Evolutionary conservation across 257 asterid species (phyloP).

Genomic region (Pogostemon cablin): DNA sequence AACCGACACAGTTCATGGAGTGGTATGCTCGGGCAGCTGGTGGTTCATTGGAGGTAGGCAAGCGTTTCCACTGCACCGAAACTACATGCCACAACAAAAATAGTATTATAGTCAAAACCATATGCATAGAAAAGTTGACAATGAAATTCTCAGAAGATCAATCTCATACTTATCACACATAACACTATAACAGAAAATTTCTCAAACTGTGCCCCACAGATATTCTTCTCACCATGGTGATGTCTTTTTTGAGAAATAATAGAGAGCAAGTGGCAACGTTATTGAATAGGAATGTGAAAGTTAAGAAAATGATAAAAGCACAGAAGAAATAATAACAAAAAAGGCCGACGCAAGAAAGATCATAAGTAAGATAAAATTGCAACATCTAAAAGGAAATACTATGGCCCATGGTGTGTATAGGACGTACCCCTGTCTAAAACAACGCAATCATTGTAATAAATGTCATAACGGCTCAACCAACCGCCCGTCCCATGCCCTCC

Average conservation of each 20-base stretch:
- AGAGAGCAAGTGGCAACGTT: too few species aligned
- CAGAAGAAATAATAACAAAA: slow-evolving; percentile 19
- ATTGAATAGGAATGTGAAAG: background rate
- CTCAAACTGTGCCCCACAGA: background rate
- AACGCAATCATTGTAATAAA: slow-evolving; percentile 86
- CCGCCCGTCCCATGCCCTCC: slow-evolving; percentile 99
- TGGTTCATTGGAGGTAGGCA: slow-evolving; percentile 72
- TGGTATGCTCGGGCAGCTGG: slow-evolving; percentile 98
- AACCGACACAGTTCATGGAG: slow-evolving; percentile 79
- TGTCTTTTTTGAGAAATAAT: background rate
- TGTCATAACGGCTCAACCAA: slow-evolving; percentile 98
- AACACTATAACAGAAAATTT: background rate
- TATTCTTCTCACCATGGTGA: background rate
- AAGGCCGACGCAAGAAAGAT: too few species aligned
- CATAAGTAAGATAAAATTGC: too few species aligned
- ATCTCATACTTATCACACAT: background rate
- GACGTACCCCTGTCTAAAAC: slow-evolving; percentile 91
- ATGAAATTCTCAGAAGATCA: slow-evolving; percentile 2
- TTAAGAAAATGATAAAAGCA: background rate
- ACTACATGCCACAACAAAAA: slow-evolving; percentile 49
- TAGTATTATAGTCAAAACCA: slow-evolving; percentile 8
- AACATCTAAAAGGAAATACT: slow-evolving; percentile 28
- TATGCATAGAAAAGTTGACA: slow-evolving; percentile 11
- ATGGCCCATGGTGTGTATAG: slow-evolving; percentile 8
- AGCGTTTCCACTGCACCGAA: slow-evolving; percentile 89